Base-by-base conservation (phyloP, 2,329 filamentous ascomycete genomes). In the Coniochaeta hoffmannii region DNA sequence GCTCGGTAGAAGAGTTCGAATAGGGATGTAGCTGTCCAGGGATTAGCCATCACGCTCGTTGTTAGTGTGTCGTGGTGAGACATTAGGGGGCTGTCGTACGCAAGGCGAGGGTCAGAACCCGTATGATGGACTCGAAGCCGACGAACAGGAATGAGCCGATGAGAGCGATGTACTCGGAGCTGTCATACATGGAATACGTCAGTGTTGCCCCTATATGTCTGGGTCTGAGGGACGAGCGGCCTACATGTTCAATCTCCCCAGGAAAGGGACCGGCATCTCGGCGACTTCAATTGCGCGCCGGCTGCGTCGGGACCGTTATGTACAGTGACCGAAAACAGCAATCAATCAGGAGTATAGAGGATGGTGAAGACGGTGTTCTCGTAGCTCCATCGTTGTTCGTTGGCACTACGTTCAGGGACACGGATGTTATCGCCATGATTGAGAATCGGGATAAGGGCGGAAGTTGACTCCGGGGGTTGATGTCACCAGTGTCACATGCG, bases 81-180 rank as follows among this genome's bases (percentile, higher is more conserved):
- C 22, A 36, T 56, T 38, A 44, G 52, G 53, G 53, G 54, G 44
- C 53, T 31, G 32, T 74, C 87, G 69, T 75, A 92, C 88, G 94
- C 41, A 99, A 81, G 34, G 90, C 89, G 59, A 97, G 81, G 1
- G 94, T 97, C 59, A 96, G 82, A 57, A 96, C 77, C 64, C 93
- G 86, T 64, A 96, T 87, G 58, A 96, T 66, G 56, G 86, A 85
- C 71, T 99, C 94, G 61, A 96, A 79, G 50, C 84, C 79, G 57
- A 97, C 86, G 35, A 99, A 81, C 53, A 90, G 65, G 65, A 97
- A 88, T 8, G 93, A 97, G 55, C 86, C 85, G 50, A 94, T 73
- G 44, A 99, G 82, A 36, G 92, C 90, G 60, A 95, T 73, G 74
- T 97, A 97, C 75, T 99, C 92, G 71, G 81, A 81, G 70, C 88